Conservation (phyloP, 331 rosid genomes). For the Prunus yedoensis region DNA sequence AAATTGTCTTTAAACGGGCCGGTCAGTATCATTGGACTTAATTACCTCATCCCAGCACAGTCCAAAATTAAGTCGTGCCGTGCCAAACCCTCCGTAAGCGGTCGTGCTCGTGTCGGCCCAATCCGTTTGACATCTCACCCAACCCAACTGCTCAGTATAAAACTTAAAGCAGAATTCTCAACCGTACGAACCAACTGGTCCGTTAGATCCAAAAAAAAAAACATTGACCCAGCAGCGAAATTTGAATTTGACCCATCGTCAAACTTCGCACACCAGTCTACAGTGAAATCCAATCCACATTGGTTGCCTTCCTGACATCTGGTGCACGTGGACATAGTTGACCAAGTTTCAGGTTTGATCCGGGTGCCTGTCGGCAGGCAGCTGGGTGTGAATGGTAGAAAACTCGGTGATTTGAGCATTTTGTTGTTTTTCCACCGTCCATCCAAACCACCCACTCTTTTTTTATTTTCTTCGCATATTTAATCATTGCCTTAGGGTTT, state of each 20-base stretch:
- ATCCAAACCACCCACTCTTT: too few species aligned
- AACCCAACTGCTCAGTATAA: too few species aligned
- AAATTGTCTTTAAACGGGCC: too few species aligned
- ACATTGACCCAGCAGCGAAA: neutral
- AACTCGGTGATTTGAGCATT: neutral
- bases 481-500: too few species aligned
- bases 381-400: neutral
- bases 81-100: too few species aligned
- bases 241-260: slow-evolving; percentile 3
- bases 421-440: too few species aligned
- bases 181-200: neutral
- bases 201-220: neutral
- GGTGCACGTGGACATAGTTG: neutral
- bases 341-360: neutral
- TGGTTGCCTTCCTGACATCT: neutral
- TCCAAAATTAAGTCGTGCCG: too few species aligned
- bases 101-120: too few species aligned
- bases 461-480: too few species aligned
- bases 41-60: rapidly evolving
- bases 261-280: neutral
- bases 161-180: too few species aligned
- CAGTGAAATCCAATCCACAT: neutral
- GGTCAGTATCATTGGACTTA: rapidly evolving
- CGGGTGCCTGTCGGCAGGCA: neutral
- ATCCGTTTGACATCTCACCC: neutral